These are phyloP conservation scores for Erigeron canadensis DNA, from an alignment of 129 eudicot species.

Conservation along the genomic window DNA sequence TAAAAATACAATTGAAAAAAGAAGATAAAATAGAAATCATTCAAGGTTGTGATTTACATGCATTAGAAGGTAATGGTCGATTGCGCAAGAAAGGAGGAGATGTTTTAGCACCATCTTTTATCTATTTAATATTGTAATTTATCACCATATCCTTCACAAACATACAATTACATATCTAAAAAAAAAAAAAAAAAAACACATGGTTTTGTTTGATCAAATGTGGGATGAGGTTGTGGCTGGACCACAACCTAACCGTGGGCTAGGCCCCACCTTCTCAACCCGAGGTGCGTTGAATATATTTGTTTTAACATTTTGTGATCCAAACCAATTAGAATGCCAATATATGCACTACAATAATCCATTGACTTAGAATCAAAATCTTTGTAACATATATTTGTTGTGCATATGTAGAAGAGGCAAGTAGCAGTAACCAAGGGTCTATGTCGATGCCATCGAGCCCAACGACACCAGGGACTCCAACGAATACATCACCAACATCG, in stretches of 20 bases:
- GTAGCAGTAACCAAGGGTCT: conserved; percentile 38
- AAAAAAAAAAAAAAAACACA: background rate
- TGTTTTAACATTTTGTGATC: background rate
- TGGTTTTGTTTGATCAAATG: conserved; percentile 64
- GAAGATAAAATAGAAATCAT: background rate
- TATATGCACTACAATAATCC: too few relatives aligned
- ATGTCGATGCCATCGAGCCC: conserved; percentile 55
- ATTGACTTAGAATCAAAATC: too few relatives aligned
- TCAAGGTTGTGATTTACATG: background rate
- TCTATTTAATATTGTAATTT: conserved; percentile 1
- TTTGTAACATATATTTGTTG: conserved; percentile 1
- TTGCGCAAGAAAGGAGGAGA: conserved; percentile 13
- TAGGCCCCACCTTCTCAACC: conserved; percentile 33
- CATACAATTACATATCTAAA: background rate
- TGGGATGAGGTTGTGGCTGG: conserved; percentile 94
- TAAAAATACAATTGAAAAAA: too few relatives aligned
- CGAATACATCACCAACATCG: conserved; percentile 37
- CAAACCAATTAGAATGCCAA: background rate
- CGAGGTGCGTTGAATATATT: too few relatives aligned
- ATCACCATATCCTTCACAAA: background rate
- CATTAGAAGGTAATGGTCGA: background rate
- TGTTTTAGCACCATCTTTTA: conserved; percentile 25
- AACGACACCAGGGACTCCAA: conserved; percentile 54
- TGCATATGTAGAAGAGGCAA: conserved; percentile 37
- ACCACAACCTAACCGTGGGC: conserved; percentile 76